Conservation (phyloP, 345 rosid genomes). For the Schrenkiella parvula region DNA sequence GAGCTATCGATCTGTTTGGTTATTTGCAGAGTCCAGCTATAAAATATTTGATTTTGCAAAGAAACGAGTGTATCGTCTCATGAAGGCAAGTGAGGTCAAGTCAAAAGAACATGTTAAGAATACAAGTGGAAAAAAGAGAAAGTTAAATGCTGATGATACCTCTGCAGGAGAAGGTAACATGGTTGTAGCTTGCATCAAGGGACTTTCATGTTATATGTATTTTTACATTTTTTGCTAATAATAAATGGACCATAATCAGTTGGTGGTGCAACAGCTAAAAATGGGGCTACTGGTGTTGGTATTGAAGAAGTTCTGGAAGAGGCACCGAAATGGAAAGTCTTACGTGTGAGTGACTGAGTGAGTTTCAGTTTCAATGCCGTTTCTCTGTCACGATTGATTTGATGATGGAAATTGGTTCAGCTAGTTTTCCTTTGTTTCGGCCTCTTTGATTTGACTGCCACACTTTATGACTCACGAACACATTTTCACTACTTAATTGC, state of each 20-base stretch:
- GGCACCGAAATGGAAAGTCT: constrained; percentile 97
- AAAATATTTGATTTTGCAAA: constrained; percentile 96
- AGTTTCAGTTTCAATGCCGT: constrained; percentile 45
- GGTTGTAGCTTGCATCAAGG: not conserved
- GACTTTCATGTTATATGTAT: not conserved
- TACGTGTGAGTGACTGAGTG: constrained; percentile 91
- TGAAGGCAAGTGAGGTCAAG: constrained; percentile 50
- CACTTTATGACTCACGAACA: not conserved
- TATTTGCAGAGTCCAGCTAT: constrained; percentile 97
- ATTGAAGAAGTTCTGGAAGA: constrained; percentile 79
- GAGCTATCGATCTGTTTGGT: constrained; percentile 98
- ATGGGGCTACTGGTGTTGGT: constrained; percentile 37
- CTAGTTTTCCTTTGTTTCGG: not conserved
- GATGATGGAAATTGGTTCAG: not conserved
- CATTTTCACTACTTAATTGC: not conserved
- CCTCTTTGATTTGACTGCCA: not conserved
- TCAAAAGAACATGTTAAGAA: constrained; percentile 39
- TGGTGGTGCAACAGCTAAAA: constrained; percentile 38
- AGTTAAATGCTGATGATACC: constrained; percentile 35
- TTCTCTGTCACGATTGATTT: constrained; percentile 8
- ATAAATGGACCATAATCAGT: constrained; percentile 30
- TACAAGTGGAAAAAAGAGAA: constrained; percentile 56
- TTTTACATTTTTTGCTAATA: not conserved
- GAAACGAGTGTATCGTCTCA: constrained; percentile 78
- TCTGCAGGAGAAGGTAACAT: constrained; percentile 35